These are phyloP conservation scores for Pisolithus marmoratus DNA, from an alignment of 768 basidiomycete species.

Conservation along the genomic window DNA sequence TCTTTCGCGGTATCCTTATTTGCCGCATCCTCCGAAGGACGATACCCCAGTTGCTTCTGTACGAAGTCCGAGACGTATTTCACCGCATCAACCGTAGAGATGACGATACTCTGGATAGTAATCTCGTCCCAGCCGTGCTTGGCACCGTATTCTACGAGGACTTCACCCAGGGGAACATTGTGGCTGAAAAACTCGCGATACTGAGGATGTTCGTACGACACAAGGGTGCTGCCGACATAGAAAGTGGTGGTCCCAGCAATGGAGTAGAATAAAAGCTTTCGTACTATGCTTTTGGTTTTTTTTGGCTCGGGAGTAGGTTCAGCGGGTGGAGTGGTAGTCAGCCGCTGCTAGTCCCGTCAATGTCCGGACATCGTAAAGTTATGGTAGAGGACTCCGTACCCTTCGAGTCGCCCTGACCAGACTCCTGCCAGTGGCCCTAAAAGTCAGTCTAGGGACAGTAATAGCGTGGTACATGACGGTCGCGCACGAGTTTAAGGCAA, in stretches of 20 bases:
- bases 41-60: constrained; percentile 38
- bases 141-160: constrained; percentile 79
- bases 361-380: background rate
- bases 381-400: constrained; percentile 35
- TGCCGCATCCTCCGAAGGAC: constrained; percentile 29
- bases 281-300: constrained; percentile 51
- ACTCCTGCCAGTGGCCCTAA: constrained; percentile 40
- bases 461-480: constrained; percentile 48
- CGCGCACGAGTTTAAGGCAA: constrained; percentile 1
- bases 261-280: constrained; percentile 62
- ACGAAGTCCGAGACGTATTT: constrained; percentile 47
- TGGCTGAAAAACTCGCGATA: constrained; percentile 87
- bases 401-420: constrained; percentile 51
- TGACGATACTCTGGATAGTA: constrained; percentile 54
- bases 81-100: constrained; percentile 45
- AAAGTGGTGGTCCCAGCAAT: constrained; percentile 65
- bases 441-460: constrained; percentile 49
- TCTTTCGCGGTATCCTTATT: constrained; percentile 30
- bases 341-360: constrained; percentile 38
- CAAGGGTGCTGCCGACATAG: constrained; percentile 77
- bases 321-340: constrained; percentile 41
- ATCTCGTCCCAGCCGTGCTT: constrained; percentile 72
- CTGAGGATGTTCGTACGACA: constrained; percentile 66
- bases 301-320: constrained; percentile 31
- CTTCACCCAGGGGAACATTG: constrained; percentile 70